Conservation (phyloP, 2,329 filamentous ascomycete species). For the Pezizomycotina sp. region DNA sequence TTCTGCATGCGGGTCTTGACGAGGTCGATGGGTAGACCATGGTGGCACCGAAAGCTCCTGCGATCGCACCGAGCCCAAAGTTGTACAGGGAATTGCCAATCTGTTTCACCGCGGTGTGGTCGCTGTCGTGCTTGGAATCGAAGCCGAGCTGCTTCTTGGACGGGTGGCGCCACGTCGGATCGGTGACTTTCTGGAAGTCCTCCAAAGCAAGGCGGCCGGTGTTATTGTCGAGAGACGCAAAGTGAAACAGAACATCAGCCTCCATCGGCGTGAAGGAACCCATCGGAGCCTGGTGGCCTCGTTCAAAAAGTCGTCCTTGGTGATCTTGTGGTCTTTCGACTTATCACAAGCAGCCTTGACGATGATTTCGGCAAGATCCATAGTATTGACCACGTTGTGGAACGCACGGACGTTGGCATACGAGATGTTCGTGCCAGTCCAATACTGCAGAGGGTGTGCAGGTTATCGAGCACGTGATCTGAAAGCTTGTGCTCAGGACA, state of each 20-base stretch:
- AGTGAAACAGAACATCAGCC: slow-evolving; percentile 96
- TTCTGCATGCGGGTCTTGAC: slow-evolving; percentile 99
- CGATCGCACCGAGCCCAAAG: slow-evolving; percentile 74
- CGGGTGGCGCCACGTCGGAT: slow-evolving; percentile 70
- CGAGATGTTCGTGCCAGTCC: slow-evolving; percentile 76
- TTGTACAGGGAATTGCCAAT: slow-evolving; percentile 50
- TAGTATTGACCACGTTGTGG: slow-evolving; percentile 93
- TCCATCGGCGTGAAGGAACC: slow-evolving; percentile 95
- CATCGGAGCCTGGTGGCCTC: slow-evolving; percentile 86
- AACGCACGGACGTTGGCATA: slow-evolving; percentile 96
- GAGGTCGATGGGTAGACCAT: slow-evolving; percentile 98
- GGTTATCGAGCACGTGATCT: slow-evolving; percentile 80
- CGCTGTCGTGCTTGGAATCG: too few relatives aligned
- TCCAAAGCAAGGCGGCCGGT: slow-evolving; percentile 64
- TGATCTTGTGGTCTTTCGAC: slow-evolving; percentile 82
- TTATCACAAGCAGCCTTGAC: slow-evolving; percentile 71
- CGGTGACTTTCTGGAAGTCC: slow-evolving; percentile 90
- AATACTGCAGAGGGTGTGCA: slow-evolving; percentile 89
- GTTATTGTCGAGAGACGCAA: slow-evolving; percentile 78
- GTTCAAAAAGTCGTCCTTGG: slow-evolving; percentile 80
- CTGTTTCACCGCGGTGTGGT: slow-evolving; percentile 33
- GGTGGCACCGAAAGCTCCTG: slow-evolving; percentile 93
- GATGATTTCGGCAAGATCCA: slow-evolving; percentile 92
- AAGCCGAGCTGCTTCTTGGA: slow-evolving; percentile 34
- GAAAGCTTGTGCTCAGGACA: slow-evolving; percentile 90